Percentiles rank a stretch among this genome's conserved stretches.
These are phyloP conservation scores for Backusella macrospora DNA, from an alignment of 192 early-diverging fungal species.

Conservation along the genomic window DNA sequence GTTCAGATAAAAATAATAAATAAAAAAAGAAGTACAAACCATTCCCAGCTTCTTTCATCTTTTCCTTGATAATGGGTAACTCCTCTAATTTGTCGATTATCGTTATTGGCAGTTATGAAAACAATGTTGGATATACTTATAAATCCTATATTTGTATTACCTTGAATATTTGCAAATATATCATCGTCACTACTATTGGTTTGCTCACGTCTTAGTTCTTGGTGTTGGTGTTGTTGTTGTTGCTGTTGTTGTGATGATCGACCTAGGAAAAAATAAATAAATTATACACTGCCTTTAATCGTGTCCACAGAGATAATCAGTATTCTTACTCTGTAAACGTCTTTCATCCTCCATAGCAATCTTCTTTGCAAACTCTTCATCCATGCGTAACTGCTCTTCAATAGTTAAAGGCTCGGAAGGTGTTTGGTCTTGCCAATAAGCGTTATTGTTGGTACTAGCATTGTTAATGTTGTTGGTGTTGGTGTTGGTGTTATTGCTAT, in stretches of 20 bases:
- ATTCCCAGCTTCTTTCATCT: conserved; percentile 55
- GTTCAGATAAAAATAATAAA: too few relatives aligned
- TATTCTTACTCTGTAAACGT: conserved; percentile 21
- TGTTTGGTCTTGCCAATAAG: conserved; percentile 41
- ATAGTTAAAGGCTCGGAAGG: conserved; percentile 27
- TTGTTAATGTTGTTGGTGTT: not conserved
- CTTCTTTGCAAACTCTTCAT: conserved; percentile 57
- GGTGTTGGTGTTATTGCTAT: not conserved
- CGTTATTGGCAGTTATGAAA: not conserved
- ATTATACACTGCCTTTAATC: not conserved
- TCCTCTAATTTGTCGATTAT: conserved; percentile 43
- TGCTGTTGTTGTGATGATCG: conserved; percentile 24
- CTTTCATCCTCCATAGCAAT: conserved; percentile 53
- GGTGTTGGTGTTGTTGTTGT: conserved; percentile 44
- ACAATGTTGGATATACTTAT: not conserved
- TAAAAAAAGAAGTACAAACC: conserved; percentile 17
- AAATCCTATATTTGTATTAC: not conserved
- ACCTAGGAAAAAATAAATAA: conserved; percentile 1
- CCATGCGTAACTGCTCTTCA: conserved; percentile 55
- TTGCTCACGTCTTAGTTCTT: conserved; percentile 22
- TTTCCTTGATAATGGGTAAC: conserved; percentile 60
- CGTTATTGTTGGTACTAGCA: not conserved
- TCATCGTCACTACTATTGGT: conserved; percentile 23
- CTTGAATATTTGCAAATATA: conserved; percentile 38
- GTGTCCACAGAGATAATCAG: too few relatives aligned